A percentile compares a stretch with the other conserved stretches of the same genome.
Conservation (phyloP, 805 yeast genomes). For the Hanseniaspora hatyaiensis region DNA sequence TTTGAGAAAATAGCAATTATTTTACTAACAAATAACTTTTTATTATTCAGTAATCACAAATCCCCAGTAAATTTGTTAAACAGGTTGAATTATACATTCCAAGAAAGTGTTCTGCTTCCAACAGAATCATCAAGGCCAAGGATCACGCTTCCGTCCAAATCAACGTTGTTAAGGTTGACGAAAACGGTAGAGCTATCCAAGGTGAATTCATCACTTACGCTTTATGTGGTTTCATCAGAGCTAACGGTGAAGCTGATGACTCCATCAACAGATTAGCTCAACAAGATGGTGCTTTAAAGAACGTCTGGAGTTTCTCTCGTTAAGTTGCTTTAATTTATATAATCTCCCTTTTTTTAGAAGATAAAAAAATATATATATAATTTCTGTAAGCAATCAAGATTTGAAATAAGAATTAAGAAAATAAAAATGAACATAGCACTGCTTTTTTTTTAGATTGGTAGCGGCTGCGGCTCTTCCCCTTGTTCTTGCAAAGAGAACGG, state of each 20-base stretch:
- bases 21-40: slow-evolving; percentile 21
- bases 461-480: neutral
- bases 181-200: slow-evolving; percentile 86
- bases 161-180: slow-evolving; percentile 97
- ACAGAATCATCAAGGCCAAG: slow-evolving; percentile 99
- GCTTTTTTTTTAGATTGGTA: neutral
- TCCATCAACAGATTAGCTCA: slow-evolving; percentile 98
- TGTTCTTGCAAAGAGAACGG: neutral
- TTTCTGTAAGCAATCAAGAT: slow-evolving; percentile 2
- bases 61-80: neutral
- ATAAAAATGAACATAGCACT: neutral
- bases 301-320: slow-evolving; percentile 92
- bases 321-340: slow-evolving; percentile 30
- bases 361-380: neutral
- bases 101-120: slow-evolving; percentile 99
- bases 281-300: slow-evolving; percentile 94
- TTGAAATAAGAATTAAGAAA: slow-evolving; percentile 10
- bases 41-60: neutral
- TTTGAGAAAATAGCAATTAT: too few species aligned
- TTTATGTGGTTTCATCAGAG: slow-evolving; percentile 92
- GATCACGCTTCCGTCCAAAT: slow-evolving; percentile 99
- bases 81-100: slow-evolving; percentile 99
- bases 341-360: neutral
- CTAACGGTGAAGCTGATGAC: slow-evolving; percentile 99
- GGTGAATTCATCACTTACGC: slow-evolving; percentile 91